A percentile compares a stretch with the other conserved stretches of the same genome.
Conservation (phyloP, 73 alveolate genomes). For the Paramecium caudatum region DNA sequence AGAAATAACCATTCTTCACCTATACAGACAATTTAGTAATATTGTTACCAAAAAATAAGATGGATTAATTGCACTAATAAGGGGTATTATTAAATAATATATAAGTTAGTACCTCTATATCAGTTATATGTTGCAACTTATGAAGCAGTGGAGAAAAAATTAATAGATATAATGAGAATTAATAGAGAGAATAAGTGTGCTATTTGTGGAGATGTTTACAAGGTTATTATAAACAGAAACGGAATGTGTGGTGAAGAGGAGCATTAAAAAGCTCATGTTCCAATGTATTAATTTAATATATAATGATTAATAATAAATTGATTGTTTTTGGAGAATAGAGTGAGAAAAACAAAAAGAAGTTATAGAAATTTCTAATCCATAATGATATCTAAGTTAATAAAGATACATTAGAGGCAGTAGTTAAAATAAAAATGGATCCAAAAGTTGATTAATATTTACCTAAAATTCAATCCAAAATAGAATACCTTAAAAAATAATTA, state of each 20-base stretch:
- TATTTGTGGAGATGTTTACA: background rate
- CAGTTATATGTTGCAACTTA: conserved; percentile 16
- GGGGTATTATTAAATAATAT: background rate
- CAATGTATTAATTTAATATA: conserved; percentile 17
- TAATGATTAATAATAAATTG: conserved; percentile 37
- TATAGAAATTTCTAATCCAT: background rate
- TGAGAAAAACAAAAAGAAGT: conserved; percentile 4
- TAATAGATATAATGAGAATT: conserved; percentile 12
- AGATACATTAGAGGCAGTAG: conserved; percentile 16
- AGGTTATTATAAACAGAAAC: background rate
- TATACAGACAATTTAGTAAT: background rate
- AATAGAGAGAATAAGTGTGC: background rate
- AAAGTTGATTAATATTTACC: background rate
- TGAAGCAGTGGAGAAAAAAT: background rate
- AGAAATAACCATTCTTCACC: background rate
- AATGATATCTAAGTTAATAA: conserved; percentile 6
- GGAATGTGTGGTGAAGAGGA: conserved; percentile 37
- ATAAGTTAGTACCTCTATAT: conserved; percentile 5
- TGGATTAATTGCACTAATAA: background rate
- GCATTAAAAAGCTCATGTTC: conserved; percentile 7
- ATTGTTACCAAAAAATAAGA: background rate
- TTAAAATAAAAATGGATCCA: conserved; percentile 2
- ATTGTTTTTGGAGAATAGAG: background rate
- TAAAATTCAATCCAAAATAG: background rate
- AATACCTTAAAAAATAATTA: background rate